Conservation (phyloP, 805 yeast genomes). For the Hanseniaspora lindneri region DNA sequence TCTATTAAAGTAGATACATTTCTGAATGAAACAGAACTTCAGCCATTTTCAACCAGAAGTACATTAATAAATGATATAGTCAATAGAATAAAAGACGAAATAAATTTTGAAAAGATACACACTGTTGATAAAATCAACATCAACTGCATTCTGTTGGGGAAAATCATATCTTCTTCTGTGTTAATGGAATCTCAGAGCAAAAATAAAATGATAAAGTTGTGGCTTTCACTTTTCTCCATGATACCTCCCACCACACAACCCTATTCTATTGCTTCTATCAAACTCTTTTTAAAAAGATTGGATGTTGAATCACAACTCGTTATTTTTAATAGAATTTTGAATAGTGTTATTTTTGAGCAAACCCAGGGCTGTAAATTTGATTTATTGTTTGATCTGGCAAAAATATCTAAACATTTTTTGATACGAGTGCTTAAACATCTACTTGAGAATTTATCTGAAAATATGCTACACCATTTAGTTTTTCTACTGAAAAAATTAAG, state of each 20-base stretch:
- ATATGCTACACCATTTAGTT: not conserved
- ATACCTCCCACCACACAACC: not conserved
- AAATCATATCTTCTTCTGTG: slow-evolving; percentile 1
- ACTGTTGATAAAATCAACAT: not conserved
- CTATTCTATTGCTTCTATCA: not conserved
- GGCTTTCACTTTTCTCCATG: slow-evolving; percentile 6
- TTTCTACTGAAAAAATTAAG: not conserved
- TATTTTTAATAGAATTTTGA: not conserved
- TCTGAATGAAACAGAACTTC: not conserved
- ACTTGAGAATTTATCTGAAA: not conserved
- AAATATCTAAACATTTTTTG: not conserved
- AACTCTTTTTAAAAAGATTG: slow-evolving; percentile 3
- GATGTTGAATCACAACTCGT: slow-evolving; percentile 3
- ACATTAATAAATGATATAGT: not conserved
- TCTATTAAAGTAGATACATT: not conserved
- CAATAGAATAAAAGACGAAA: not conserved
- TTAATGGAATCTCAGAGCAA: slow-evolving; percentile 10
- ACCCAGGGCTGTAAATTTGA: slow-evolving; percentile 1
- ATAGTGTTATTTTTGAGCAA: not conserved
- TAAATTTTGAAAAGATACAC: slow-evolving; percentile 4
- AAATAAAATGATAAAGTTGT: slow-evolving; percentile 10
- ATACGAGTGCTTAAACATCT: not conserved
- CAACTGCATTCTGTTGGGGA: not conserved
- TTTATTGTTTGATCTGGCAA: not conserved
- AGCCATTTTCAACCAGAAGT: not conserved